These are phyloP conservation scores for Acephala macrosclerotiorum DNA, from an alignment of 2,329 filamentous ascomycete genomes.

Conservation along the genomic window DNA sequence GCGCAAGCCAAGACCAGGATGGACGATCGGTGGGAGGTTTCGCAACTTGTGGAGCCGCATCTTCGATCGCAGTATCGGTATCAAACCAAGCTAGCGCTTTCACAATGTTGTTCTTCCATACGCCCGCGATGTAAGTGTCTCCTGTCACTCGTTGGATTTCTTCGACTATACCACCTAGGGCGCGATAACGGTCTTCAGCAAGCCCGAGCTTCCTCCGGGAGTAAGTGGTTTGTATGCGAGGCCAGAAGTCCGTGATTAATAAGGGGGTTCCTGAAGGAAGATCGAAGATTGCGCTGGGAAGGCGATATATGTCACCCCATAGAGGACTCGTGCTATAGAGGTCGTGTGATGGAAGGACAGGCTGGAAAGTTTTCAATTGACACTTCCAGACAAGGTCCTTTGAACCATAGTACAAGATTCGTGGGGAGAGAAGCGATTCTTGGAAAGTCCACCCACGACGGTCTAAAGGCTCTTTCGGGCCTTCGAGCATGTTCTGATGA, in stretches of 20 bases:
- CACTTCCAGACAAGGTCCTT: constrained; percentile 11
- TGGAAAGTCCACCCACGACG: constrained; percentile 10
- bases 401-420: constrained; percentile 8
- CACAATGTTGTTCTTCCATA: constrained; percentile 14
- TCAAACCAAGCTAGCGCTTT: constrained; percentile 6
- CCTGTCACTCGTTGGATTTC: constrained; percentile 11
- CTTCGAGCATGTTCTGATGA: background rate
- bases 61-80: background rate
- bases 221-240: constrained; percentile 8
- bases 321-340: constrained; percentile 11
- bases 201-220: background rate
- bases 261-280: constrained; percentile 4
- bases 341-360: background rate
- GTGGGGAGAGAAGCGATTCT: constrained; percentile 14
- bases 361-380: constrained; percentile 1
- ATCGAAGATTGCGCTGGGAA: background rate
- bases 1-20: constrained; percentile 17
- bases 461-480: constrained; percentile 4
- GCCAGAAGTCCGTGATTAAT: constrained; percentile 7
- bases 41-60: background rate
- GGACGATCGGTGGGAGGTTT: background rate
- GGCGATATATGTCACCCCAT: background rate
- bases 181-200: constrained; percentile 3
- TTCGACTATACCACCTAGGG: constrained; percentile 1
- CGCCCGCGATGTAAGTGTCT: constrained; percentile 11